phyloP scores from a whole-genome alignment of 768 basidiomycete species.

The Pisolithus tinctorius region DNA sequence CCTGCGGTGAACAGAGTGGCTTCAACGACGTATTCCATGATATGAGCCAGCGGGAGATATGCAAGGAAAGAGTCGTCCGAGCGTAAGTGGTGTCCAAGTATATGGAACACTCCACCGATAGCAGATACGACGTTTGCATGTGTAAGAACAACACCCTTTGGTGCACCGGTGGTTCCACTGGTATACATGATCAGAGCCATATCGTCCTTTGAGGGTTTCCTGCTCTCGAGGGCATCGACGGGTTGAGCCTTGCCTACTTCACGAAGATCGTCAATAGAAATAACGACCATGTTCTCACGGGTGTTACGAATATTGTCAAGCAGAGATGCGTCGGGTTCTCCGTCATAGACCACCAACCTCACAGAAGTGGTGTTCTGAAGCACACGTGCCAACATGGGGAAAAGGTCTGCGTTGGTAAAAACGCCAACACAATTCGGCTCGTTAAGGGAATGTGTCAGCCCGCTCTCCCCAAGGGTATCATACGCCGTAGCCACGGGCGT shows the following conservation, averaged over 20 bases:
- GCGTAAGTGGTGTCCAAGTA: conserved; percentile 53
- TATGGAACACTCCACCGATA: conserved; percentile 69
- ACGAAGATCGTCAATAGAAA: conserved; percentile 67
- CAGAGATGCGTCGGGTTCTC: conserved; percentile 44
- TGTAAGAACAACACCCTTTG: conserved; percentile 89
- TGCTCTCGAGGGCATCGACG: conserved; percentile 40
- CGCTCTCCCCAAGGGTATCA: conserved; percentile 87
- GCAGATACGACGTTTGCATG: conserved; percentile 84
- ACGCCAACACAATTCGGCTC: conserved; percentile 78
- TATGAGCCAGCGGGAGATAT: conserved; percentile 91
- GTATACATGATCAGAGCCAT: conserved; percentile 79
- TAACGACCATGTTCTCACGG: conserved; percentile 53
- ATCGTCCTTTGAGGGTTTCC: conserved; percentile 46
- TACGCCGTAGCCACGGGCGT: conserved; percentile 91
- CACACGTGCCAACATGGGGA: conserved; percentile 70
- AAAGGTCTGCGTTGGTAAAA: conserved; percentile 90
- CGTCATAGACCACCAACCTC: conserved; percentile 82
- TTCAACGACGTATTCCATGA: conserved; percentile 94
- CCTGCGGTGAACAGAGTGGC: conserved; percentile 67
- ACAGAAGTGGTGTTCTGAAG: conserved; percentile 67
- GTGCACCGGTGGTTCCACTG: conserved; percentile 83
- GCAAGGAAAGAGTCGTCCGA: conserved; percentile 54
- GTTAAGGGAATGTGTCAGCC: conserved; percentile 85
- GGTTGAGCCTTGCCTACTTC: conserved; percentile 54
- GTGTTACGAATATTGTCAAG: conserved; percentile 53